These are phyloP conservation scores for Alternaria sp. DNA, from an alignment of 2,329 filamentous ascomycete genomes.

Conservation along the genomic window DNA sequence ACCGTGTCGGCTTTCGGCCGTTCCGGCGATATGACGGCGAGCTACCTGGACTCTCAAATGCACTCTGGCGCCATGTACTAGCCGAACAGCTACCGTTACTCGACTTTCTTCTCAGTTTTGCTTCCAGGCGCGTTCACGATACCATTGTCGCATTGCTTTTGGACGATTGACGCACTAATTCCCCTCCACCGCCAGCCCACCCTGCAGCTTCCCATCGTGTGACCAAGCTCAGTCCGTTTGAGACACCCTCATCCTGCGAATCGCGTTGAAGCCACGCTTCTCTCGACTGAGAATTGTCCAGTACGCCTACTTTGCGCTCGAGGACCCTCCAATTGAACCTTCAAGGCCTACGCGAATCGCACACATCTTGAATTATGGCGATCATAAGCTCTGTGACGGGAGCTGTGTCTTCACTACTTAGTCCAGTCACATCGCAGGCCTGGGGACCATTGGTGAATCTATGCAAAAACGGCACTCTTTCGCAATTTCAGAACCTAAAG, in stretches of 20 bases:
- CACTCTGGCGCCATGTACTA: slow-evolving; percentile 2
- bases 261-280: not conserved
- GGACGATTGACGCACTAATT: not conserved
- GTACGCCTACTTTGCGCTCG: not conserved
- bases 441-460: slow-evolving; percentile 57
- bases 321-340: not conserved
- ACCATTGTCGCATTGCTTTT: slow-evolving; percentile 4
- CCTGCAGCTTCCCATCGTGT: not conserved
- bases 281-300: not conserved
- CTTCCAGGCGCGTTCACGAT: slow-evolving; percentile 4
- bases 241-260: not conserved
- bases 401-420: slow-evolving; percentile 50
- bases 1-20: slow-evolving; percentile 23
- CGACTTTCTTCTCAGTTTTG: slow-evolving; percentile 7
- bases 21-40: slow-evolving; percentile 9
- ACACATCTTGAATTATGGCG: slow-evolving; percentile 31
- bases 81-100: slow-evolving; percentile 1
- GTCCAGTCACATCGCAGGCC: slow-evolving; percentile 53
- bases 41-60: slow-evolving; percentile 10
- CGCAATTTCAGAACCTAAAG: slow-evolving; percentile 54
- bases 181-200: not conserved
- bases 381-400: slow-evolving; percentile 47
- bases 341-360: not conserved
- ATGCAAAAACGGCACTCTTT: slow-evolving; percentile 54
- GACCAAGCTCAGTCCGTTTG: not conserved